Evolutionary conservation across 2,329 filamentous ascomycete genomes (phyloP), one percentile per base, ranked within the genome.

Genomic region (Xylaria sp.): DNA sequence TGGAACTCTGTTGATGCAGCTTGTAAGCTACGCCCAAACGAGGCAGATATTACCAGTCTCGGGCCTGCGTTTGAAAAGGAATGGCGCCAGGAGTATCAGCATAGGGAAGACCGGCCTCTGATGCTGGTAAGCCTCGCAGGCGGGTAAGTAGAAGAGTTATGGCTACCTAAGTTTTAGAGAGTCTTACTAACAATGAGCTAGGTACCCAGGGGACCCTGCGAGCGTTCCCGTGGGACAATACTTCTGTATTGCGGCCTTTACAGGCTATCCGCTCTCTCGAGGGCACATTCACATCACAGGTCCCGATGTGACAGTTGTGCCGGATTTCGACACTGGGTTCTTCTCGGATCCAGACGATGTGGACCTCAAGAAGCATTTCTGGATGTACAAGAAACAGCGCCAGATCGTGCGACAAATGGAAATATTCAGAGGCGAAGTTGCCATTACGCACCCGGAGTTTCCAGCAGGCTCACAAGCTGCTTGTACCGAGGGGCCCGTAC

Each of bases 361-460:
- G 9, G 89, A 91, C 74, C 52, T 89, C 25, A 86, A 85, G 75
- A 87, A 84, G 71, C 84, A 87, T 18, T 71, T 89, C 13, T 90
- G 88, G 88, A 83, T 82, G 0, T 91, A 91, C 81, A 91, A 91
- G 76, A 86, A 86, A 72, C 83, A 85, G 25, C 87, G 89, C 2
- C 88, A 90, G 74, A 84, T 91, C 54, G 80, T 82, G n/a, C 85
- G 88, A 1, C 85, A 87, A 18, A 85, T 88, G 76, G 77, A 81
- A 2, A 80, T 83, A 58, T 89, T 84, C 78, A 71, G 81, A 66
- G 81, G 86, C 72, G 81, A 86, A 71, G 49, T 85, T 1, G 78
- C 80, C 1, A 71, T 77, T 2, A 77, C 81, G 0, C 83, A 85
- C 64, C 85, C 85, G 0, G 71, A 77, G 20, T 87, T 87, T 70